phyloP scores from a whole-genome alignment of 2,329 filamentous ascomycete species.

The Sarocladium strictum region DNA sequence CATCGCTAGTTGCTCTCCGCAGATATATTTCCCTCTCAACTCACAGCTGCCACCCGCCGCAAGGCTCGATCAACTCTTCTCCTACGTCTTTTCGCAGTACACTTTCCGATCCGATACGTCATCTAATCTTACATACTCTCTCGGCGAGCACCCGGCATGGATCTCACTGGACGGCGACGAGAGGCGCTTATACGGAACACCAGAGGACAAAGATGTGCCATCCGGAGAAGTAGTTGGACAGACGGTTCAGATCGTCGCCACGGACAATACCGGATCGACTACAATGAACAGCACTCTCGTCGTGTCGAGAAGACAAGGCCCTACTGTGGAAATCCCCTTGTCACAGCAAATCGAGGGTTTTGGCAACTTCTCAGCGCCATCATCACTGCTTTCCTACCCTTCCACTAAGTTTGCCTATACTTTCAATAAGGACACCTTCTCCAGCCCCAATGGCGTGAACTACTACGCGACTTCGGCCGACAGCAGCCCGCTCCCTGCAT shows the following conservation, averaged over 20 bases:
- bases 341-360: constrained; percentile 51
- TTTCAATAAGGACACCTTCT: constrained; percentile 57
- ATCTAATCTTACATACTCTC: constrained; percentile 55
- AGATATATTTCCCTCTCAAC: constrained; percentile 67
- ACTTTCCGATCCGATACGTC: constrained; percentile 63
- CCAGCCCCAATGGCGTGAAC: constrained; percentile 18
- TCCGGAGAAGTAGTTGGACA: constrained; percentile 50
- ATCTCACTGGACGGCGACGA: constrained; percentile 61
- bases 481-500: constrained; percentile 78
- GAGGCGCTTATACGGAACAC: constrained; percentile 66
- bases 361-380: constrained; percentile 54
- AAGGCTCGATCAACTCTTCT: constrained; percentile 59
- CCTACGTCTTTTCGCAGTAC: constrained; percentile 63
- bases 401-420: constrained; percentile 46
- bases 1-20: constrained; percentile 30
- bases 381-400: constrained; percentile 50
- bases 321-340: constrained; percentile 49
- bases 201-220: constrained; percentile 43
- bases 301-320: constrained; percentile 53
- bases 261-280: constrained; percentile 57
- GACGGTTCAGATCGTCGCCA: constrained; percentile 62
- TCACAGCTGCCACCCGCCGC: constrained; percentile 78
- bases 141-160: constrained; percentile 65
- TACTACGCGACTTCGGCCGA: constrained; percentile 75
- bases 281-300: constrained; percentile 65